phyloP scores from a whole-genome alignment of 208 protist genomes.

The Leishmania amazonensis region DNA sequence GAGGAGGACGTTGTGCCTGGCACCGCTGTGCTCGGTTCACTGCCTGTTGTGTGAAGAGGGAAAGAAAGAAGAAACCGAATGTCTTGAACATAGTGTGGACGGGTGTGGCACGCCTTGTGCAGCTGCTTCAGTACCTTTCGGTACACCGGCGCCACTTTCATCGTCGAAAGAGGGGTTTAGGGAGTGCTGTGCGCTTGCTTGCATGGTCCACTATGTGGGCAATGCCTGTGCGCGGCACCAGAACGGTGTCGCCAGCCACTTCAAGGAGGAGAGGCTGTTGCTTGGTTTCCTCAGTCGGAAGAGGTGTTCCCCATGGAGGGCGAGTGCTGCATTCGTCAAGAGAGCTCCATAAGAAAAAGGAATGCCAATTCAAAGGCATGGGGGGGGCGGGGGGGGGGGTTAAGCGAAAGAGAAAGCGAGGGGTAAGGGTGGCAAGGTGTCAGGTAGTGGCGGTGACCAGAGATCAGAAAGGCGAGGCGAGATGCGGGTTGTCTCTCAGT shows the following conservation, averaged over 20 bases:
- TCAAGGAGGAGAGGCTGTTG: background rate
- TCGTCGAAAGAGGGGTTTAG: background rate
- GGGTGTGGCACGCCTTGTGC: slow-evolving; percentile 30
- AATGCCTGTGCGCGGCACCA: background rate
- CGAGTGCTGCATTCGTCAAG: background rate
- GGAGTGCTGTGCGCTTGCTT: background rate
- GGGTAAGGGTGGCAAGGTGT: background rate
- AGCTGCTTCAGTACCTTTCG: slow-evolving; percentile 64
- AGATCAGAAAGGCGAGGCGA: background rate
- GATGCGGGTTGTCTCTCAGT: background rate
- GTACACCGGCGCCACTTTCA: slow-evolving; percentile 66
- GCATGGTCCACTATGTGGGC: background rate
- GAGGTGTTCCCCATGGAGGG: background rate
- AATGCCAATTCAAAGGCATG: background rate
- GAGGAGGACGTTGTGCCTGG: background rate
- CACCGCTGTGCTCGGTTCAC: background rate
- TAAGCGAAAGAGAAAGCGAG: background rate
- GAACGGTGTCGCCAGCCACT: background rate
- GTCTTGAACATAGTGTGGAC: slow-evolving; percentile 75
- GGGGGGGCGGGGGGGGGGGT: too few relatives aligned
- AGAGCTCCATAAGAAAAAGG: background rate
- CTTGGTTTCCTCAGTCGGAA: background rate
- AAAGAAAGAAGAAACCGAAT: slow-evolving; percentile 80
- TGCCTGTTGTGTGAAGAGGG: slow-evolving; percentile 28
- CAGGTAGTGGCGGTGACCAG: too few relatives aligned